phyloP scores from a whole-genome alignment of 148 eudicot species.

The Persicaria tinctoria region DNA sequence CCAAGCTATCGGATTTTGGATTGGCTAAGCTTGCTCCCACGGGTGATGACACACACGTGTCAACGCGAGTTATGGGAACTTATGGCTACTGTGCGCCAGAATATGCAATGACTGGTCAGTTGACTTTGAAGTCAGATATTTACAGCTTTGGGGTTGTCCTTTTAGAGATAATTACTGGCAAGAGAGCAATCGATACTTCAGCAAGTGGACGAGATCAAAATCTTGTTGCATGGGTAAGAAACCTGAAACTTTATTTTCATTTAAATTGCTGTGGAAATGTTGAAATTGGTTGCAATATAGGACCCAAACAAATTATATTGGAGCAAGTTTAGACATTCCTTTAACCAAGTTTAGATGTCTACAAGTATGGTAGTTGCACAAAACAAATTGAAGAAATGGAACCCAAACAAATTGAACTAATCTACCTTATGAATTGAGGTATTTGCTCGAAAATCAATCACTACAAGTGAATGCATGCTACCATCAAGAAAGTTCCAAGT shows the following conservation, averaged over 20 bases:
- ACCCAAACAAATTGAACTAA: no score
- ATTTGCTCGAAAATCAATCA: no score
- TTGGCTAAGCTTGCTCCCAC: slow-evolving; percentile 23
- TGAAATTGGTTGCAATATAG: neutral
- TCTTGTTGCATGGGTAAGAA: slow-evolving; percentile 66
- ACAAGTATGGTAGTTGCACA: no score
- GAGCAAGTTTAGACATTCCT: neutral
- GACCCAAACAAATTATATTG: no score
- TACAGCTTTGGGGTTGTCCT: slow-evolving; percentile 36
- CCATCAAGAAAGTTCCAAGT: neutral
- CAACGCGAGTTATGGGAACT: slow-evolving; percentile 18
- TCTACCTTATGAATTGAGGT: no score
- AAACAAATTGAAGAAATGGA: no score
- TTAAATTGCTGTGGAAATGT: neutral
- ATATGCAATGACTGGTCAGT: slow-evolving; percentile 20
- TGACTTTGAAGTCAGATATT: slow-evolving; percentile 22
- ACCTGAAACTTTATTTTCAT: neutral
- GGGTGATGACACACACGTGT: slow-evolving; percentile 23
- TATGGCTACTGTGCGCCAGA: slow-evolving; percentile 19
- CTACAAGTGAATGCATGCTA: neutral
- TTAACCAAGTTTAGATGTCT: neutral
- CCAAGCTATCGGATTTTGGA: slow-evolving; percentile 24
- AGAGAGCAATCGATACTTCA: slow-evolving; percentile 51
- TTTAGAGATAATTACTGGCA: slow-evolving; percentile 67
- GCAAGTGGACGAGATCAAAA: slow-evolving; percentile 50